These are phyloP conservation scores for Salisapilia sapeloensis DNA, from an alignment of 352 stramenopile species.

Conservation along the genomic window DNA sequence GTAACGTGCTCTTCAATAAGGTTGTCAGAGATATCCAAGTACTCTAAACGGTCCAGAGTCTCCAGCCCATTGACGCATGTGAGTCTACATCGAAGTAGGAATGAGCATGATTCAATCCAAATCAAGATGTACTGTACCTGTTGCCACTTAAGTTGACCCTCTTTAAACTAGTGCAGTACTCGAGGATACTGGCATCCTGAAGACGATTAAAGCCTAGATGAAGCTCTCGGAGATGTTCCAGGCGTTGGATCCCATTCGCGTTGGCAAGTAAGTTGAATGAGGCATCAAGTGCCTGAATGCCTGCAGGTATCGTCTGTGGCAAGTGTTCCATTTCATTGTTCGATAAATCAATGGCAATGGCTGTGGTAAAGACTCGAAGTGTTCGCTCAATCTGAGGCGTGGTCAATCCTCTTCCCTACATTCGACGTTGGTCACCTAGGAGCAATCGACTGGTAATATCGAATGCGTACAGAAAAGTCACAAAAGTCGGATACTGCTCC, in stretches of 20 bases:
- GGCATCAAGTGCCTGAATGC: constrained; percentile 34
- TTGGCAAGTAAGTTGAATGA: constrained; percentile 48
- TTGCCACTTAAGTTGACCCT: constrained; percentile 58
- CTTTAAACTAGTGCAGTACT: constrained; percentile 40
- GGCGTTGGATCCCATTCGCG: constrained; percentile 24
- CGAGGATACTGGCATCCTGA: constrained; percentile 32
- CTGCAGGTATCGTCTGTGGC: constrained; percentile 18
- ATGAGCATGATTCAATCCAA: not conserved
- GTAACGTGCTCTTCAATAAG: constrained; percentile 48
- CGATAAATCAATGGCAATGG: constrained; percentile 42
- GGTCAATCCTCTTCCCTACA: constrained; percentile 31
- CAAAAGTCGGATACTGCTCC: constrained; percentile 38
- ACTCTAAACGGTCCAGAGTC: constrained; percentile 33
- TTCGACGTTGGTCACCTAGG: constrained; percentile 2
- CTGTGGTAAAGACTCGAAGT: constrained; percentile 45
- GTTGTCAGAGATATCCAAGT: constrained; percentile 55
- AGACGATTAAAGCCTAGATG: constrained; percentile 55
- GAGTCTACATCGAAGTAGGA: too few relatives aligned
- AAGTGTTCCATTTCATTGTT: constrained; percentile 62
- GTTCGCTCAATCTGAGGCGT: constrained; percentile 35
- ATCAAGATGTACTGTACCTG: constrained; percentile 10
- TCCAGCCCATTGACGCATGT: constrained; percentile 50
- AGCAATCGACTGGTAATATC: not conserved
- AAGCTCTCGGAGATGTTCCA: constrained; percentile 48
- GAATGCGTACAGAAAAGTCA: constrained; percentile 30